A percentile compares a stretch with the other conserved stretches of the same genome.
Conservation (phyloP, 306 rosid genomes). For the Rosa persica region DNA sequence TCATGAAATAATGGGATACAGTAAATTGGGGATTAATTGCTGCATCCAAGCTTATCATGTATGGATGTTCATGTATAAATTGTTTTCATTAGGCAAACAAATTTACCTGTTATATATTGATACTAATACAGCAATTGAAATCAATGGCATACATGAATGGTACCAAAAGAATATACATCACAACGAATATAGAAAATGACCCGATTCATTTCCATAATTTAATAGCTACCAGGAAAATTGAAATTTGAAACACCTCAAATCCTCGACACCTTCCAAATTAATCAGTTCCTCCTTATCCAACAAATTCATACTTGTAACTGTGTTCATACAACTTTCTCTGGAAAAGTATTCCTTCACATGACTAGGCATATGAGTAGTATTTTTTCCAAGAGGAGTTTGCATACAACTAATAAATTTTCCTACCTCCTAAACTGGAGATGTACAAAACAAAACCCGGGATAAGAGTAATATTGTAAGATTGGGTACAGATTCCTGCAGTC, state of each 20-base stretch:
- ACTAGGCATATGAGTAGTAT: not conserved
- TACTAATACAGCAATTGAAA: not conserved
- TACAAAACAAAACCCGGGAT: not conserved
- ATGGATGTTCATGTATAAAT: not conserved
- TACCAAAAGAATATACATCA: not conserved
- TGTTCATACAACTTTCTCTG: not conserved
- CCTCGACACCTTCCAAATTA: not conserved
- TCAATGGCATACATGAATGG: not conserved
- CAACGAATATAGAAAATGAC: not conserved
- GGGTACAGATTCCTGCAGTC: not conserved
- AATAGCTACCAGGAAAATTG: not conserved
- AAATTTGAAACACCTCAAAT: not conserved
- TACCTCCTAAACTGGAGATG: not conserved
- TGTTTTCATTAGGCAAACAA: not conserved
- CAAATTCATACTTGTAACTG: not conserved
- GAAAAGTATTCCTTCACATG: not conserved
- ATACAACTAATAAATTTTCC: not conserved
- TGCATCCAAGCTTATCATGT: not conserved
- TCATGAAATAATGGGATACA: not conserved
- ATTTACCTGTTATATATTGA: not conserved
- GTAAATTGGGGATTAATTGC: not conserved
- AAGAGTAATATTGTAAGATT: not conserved
- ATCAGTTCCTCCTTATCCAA: not conserved
- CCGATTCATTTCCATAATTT: not conserved
- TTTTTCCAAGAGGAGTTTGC: not conserved